phyloP scores from a whole-genome alignment of 179 eudicot species.

The Beta macrorhiza region DNA sequence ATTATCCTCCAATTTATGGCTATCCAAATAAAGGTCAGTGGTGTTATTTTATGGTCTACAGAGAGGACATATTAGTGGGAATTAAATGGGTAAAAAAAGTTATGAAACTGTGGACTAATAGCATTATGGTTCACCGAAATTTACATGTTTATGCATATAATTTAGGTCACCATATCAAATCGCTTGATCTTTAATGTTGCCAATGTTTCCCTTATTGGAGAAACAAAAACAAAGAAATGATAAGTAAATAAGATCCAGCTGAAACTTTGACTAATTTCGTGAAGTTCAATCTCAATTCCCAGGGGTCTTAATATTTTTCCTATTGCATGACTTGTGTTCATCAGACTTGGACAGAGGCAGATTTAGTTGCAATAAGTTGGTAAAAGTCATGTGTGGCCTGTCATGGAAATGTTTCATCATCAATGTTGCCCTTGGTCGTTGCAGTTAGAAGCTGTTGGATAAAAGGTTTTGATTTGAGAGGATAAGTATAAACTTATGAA shows the following conservation, averaged over 20 bases:
- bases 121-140: background rate
- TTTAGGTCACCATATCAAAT: background rate
- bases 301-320: background rate
- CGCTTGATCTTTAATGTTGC: background rate
- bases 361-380: background rate
- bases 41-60: background rate
- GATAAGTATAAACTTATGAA: no score
- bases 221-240: background rate
- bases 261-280: background rate
- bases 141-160: background rate
- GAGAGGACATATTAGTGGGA: background rate
- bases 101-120: background rate
- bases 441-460: no score
- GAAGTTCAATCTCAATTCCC: background rate
- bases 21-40: background rate
- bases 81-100: background rate
- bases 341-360: background rate
- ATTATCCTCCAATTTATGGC: background rate
- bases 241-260: background rate
- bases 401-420: no score
- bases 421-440: no score
- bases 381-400: no score
- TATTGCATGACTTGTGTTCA: background rate
- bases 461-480: no score
- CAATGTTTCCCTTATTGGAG: background rate